phyloP scores from a whole-genome alignment of 768 basidiomycete species.

The Lactifluus volemus region DNA sequence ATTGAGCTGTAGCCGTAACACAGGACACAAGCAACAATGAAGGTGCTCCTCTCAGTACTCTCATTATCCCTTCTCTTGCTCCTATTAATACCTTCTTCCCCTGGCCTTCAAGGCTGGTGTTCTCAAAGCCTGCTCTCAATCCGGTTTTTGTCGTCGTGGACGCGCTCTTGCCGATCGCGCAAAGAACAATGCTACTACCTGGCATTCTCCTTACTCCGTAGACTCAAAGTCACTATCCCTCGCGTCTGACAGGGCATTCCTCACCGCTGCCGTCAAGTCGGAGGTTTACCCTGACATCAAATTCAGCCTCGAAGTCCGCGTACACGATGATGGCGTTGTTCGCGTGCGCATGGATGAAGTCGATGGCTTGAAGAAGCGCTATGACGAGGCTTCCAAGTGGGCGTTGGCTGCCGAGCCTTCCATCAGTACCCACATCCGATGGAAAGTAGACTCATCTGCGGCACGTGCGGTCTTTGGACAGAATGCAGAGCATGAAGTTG shows the following conservation, averaged over 20 bases:
- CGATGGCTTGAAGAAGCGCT: constrained; percentile 67
- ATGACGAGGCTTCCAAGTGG: constrained; percentile 91
- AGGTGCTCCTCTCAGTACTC: constrained; percentile 13
- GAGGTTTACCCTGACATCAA: constrained; percentile 76
- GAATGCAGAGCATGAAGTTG: constrained; percentile 54
- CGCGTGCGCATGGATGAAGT: constrained; percentile 90
- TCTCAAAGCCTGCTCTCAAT: constrained; percentile 92
- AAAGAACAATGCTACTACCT: constrained; percentile 43
- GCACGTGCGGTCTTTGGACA: constrained; percentile 57
- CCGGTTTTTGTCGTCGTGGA: constrained; percentile 90
- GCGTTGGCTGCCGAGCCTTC: constrained; percentile 68
- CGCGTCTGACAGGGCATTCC: constrained; percentile 44
- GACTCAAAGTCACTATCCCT: constrained; percentile 46
- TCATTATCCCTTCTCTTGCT: constrained; percentile 26
- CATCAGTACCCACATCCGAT: constrained; percentile 49
- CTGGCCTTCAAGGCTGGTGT: constrained; percentile 72
- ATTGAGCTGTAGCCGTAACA: too few relatives aligned
- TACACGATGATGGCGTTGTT: constrained; percentile 83
- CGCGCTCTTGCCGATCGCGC: constrained; percentile 76
- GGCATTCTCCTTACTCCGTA: constrained; percentile 85
- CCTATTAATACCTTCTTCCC: constrained; percentile 27
- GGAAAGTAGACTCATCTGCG: constrained; percentile 58
- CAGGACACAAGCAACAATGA: constrained; percentile 3
- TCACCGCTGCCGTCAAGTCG: constrained; percentile 72
- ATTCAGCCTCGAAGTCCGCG: constrained; percentile 73